Percentiles rank a stretch among this genome's conserved stretches.
Conservation (phyloP, 371 early-diverging fungal genomes). For the Apophysomyces variabilis region DNA sequence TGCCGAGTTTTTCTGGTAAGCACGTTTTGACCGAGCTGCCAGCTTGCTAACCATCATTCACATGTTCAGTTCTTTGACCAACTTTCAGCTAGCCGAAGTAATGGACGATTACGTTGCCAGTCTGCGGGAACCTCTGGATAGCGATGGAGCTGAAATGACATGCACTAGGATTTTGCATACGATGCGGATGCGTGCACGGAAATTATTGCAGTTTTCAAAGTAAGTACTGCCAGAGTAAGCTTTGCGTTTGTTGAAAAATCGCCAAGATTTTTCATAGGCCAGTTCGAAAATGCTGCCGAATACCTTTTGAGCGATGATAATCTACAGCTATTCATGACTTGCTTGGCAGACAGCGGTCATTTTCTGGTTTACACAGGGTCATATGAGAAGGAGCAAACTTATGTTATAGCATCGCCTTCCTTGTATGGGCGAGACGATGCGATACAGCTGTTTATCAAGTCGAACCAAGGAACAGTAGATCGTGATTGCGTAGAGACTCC, state of each 20-base stretch:
- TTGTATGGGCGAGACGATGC: constrained; percentile 39
- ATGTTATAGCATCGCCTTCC: constrained; percentile 62
- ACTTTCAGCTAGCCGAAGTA: constrained; percentile 47
- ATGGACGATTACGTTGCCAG: constrained; percentile 50
- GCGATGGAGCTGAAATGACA: constrained; percentile 14
- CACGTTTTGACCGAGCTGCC: constrained; percentile 1
- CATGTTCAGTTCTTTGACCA: constrained; percentile 39
- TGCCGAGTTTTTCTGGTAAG: constrained; percentile 78
- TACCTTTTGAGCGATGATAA: constrained; percentile 66
- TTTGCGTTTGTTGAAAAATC: too few relatives aligned
- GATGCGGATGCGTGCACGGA: constrained; percentile 67
- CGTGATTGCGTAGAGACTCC: constrained; percentile 21
- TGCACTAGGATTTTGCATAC: constrained; percentile 67
- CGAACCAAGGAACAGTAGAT: constrained; percentile 21
- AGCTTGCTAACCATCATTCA: background rate
- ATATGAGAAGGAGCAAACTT: constrained; percentile 67
- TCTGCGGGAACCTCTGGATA: constrained; percentile 31
- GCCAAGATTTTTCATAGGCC: constrained; percentile 56
- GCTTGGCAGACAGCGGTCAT: constrained; percentile 68
- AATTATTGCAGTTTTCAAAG: constrained; percentile 66
- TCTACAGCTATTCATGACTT: constrained; percentile 53
- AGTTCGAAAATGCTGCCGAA: constrained; percentile 78
- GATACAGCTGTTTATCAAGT: constrained; percentile 35
- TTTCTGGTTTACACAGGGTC: constrained; percentile 68
- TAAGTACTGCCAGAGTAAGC: constrained; percentile 18